Evolutionary conservation across 768 basidiomycete genomes (phyloP), one percentile per base, ranked within the genome.

Genomic region (Kwoniella heveanensis): DNA sequence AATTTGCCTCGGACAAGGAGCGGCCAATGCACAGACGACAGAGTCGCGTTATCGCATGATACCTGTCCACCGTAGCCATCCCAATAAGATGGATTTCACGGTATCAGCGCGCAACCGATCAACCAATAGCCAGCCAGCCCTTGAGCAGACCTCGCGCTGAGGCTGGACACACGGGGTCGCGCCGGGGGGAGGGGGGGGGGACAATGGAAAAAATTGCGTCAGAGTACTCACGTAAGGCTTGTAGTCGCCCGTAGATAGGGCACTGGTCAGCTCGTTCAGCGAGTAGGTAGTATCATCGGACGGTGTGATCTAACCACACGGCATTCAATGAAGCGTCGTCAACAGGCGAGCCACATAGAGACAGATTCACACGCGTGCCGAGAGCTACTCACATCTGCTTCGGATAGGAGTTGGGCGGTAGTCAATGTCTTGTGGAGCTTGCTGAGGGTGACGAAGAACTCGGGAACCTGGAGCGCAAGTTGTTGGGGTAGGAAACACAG

Each of bases 281-380:
- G 77, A 76, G 64, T 79, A 79, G 7, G 71, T 77, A 1, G 68
- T 74, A 55, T 77, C 74, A 27, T 65, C 62, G 7, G 78, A 76
- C 1, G 78, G 77, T 9, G 68, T 76, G 67, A 79, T 79, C 78
- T 79, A n/a, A n/a, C n/a, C n/a, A n/a, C n/a, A n/a, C n/a, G n/a
- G n/a, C n/a, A n/a, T n/a, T n/a, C n/a, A n/a, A n/a, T n/a, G n/a
- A n/a, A n/a, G n/a, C n/a, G n/a, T n/a, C n/a, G n/a, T n/a, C n/a
- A n/a, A n/a, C n/a, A n/a, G n/a, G n/a, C n/a, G n/a, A n/a, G n/a
- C n/a, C n/a, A n/a, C n/a, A n/a, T n/a, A n/a, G n/a, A n/a, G n/a
- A 13, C 32, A 32, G 32, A 32, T 13, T 32, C 32, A 13, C 32
- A 32, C n/a, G 32, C 32, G 7, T 32, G 5, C 32, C 7, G 7